A percentile compares a stretch with the other conserved stretches of the same genome.
These are phyloP conservation scores for Pseudogymnoascus pannorum DNA, from an alignment of 2,329 filamentous ascomycete species.

Conservation along the genomic window DNA sequence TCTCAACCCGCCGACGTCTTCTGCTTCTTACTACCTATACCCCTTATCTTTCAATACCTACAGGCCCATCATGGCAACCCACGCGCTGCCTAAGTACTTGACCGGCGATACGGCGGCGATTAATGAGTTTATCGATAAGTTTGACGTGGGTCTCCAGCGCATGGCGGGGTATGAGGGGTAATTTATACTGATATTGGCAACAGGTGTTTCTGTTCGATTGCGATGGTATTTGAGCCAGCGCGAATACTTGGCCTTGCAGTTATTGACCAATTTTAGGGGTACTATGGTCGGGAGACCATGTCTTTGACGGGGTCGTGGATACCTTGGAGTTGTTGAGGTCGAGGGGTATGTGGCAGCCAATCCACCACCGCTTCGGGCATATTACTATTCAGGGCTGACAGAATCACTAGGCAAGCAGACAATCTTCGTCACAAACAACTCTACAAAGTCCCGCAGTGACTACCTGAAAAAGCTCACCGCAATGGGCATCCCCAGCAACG, in stretches of 20 bases:
- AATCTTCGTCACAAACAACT: constrained; percentile 98
- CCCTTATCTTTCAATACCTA: not conserved
- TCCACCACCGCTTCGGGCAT: not conserved
- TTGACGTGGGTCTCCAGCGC: constrained; percentile 63
- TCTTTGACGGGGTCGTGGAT: constrained; percentile 79
- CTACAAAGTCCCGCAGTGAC: constrained; percentile 86
- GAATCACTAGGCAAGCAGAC: constrained; percentile 66
- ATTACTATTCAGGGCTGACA: constrained; percentile 11
- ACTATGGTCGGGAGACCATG: constrained; percentile 88
- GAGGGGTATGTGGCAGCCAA: constrained; percentile 52
- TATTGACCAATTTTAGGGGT: constrained; percentile 55
- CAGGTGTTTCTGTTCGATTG: constrained; percentile 94
- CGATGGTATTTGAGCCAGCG: constrained; percentile 60
- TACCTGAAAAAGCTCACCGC: constrained; percentile 85
- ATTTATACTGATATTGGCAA: constrained; percentile 20
- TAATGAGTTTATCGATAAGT: constrained; percentile 76
- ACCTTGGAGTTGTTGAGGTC: constrained; percentile 76
- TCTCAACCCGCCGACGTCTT: not conserved
- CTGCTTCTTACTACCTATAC: not conserved
- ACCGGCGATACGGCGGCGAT: constrained; percentile 73
- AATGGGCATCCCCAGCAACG: constrained; percentile 70
- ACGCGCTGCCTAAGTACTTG: constrained; percentile 50
- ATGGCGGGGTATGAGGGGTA: constrained; percentile 9
- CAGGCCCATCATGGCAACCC: not conserved
- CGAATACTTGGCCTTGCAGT: constrained; percentile 1